Evolutionary conservation across 768 basidiomycete species (phyloP).

Genomic region (Coprinopsis strossmayeri): DNA sequence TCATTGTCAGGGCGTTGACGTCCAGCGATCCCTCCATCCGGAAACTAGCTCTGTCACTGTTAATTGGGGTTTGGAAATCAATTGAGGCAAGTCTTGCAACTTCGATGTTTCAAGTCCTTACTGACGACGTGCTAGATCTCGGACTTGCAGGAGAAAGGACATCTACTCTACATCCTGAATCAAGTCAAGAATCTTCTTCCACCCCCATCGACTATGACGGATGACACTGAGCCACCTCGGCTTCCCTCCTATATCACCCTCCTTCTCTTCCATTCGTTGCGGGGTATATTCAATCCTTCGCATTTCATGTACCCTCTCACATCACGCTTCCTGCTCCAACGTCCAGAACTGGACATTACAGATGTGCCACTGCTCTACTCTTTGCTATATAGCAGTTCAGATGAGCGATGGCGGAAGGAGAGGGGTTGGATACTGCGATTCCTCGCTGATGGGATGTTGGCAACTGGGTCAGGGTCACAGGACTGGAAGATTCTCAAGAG

Average conservation of each 20-base stretch:
- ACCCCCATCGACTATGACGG: constrained; percentile 22
- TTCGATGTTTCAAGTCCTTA: neutral
- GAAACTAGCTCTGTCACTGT: constrained; percentile 50
- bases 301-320: constrained; percentile 85
- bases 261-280: constrained; percentile 75
- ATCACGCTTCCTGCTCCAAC: constrained; percentile 84
- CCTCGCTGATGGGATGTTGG: constrained; percentile 73
- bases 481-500: constrained; percentile 82
- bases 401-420: constrained; percentile 83
- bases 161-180: constrained; percentile 65
- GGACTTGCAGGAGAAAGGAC: constrained; percentile 72
- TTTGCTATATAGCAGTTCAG: constrained; percentile 76
- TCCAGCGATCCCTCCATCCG: constrained; percentile 57
- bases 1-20: constrained; percentile 70
- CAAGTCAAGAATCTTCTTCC: constrained; percentile 55
- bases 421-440: constrained; percentile 85
- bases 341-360: constrained; percentile 67
- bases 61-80: constrained; percentile 52
- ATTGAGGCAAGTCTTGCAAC: constrained; percentile 51
- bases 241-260: constrained; percentile 77
- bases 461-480: constrained; percentile 28
- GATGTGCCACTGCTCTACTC: constrained; percentile 91
- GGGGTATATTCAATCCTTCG: constrained; percentile 80
- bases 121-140: constrained; percentile 32
- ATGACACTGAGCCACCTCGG: constrained; percentile 36